Percentiles rank a stretch among this genome's conserved stretches.
Evolutionary conservation across 23 red algal species (phyloP).

Genomic region (Gracilaria domingensis): DNA sequence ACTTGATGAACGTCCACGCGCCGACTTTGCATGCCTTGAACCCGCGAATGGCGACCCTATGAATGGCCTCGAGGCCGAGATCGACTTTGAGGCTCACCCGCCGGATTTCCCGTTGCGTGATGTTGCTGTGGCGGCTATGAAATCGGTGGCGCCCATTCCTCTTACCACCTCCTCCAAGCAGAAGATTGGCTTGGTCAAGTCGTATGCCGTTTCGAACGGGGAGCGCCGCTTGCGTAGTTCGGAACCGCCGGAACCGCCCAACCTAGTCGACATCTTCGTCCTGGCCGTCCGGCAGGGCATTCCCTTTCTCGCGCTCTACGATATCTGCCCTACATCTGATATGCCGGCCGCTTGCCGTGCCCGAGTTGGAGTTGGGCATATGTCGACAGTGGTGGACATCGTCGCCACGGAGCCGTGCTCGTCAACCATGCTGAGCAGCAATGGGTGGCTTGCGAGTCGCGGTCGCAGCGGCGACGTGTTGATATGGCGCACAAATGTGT

Average conservation of each 20-base stretch:
- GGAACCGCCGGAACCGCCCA: constrained; percentile 84
- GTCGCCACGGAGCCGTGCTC: constrained; percentile 37
- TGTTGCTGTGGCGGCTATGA: constrained; percentile 48
- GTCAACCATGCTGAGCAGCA: constrained; percentile 25
- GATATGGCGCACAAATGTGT: constrained; percentile 56
- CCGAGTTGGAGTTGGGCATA: constrained; percentile 66
- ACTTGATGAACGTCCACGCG: constrained; percentile 80
- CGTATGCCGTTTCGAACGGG: constrained; percentile 82
- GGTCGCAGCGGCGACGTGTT: constrained; percentile 56
- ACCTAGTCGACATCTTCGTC: constrained; percentile 55
- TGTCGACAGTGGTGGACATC: constrained; percentile 21
- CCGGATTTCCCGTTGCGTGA: constrained; percentile 34
- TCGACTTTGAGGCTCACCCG: constrained; percentile 30
- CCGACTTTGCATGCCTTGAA: constrained; percentile 77
- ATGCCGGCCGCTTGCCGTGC: constrained; percentile 63
- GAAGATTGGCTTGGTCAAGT: constrained; percentile 72
- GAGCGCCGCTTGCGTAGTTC: constrained; percentile 78
- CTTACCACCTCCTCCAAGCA: constrained; percentile 60
- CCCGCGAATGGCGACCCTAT: constrained; percentile 61
- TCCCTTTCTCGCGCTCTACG: constrained; percentile 65
- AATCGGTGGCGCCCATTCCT: constrained; percentile 68
- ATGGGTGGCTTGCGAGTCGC: constrained; percentile 67
- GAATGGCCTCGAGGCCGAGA: constrained; percentile 30
- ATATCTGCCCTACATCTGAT: constrained; percentile 64
- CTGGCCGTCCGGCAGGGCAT: constrained; percentile 56